phyloP scores from a whole-genome alignment of 202 grass and related monocot species.

The Sporobolus alterniflorus region DNA sequence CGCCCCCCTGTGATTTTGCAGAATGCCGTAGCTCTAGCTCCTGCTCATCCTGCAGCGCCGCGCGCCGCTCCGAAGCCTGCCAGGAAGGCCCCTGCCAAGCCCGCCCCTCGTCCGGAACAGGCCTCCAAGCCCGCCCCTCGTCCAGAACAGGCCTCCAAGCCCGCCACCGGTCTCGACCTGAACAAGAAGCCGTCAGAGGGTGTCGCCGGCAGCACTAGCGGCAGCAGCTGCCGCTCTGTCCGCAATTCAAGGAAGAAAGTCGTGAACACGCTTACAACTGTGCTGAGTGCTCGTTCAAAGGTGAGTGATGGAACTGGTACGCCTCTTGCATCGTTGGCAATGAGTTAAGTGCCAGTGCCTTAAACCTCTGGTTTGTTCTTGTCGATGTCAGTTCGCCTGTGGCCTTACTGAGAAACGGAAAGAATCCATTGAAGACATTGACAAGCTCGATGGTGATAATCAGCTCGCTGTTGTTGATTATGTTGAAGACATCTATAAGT shows the following conservation, averaged over 20 bases:
- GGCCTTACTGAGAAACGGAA: conserved; percentile 48
- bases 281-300: conserved; percentile 83
- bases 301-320: conserved; percentile 36
- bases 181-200: conserved; percentile 14
- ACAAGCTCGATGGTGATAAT: conserved; percentile 58
- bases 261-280: conserved; percentile 56
- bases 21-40: too few relatives aligned
- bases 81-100: conserved; percentile 45
- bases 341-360: neutral
- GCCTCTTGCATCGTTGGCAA: neutral
- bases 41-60: too few relatives aligned
- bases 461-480: conserved; percentile 76
- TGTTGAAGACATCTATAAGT: conserved; percentile 78
- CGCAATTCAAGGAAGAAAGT: conserved; percentile 59
- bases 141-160: conserved; percentile 31
- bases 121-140: conserved; percentile 31
- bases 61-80: conserved; percentile 31
- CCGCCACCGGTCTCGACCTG: conserved; percentile 12
- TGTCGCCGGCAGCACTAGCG: neutral
- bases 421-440: conserved; percentile 54
- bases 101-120: conserved; percentile 20
- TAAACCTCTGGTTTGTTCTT: neutral
- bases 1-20: neutral
- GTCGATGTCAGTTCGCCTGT: conserved; percentile 48
- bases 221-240: conserved; percentile 1